A percentile compares a stretch with the other conserved stretches of the same genome.
phyloP scores from a whole-genome alignment of 257 asterid genomes.

The Gardenia jasminoides region DNA sequence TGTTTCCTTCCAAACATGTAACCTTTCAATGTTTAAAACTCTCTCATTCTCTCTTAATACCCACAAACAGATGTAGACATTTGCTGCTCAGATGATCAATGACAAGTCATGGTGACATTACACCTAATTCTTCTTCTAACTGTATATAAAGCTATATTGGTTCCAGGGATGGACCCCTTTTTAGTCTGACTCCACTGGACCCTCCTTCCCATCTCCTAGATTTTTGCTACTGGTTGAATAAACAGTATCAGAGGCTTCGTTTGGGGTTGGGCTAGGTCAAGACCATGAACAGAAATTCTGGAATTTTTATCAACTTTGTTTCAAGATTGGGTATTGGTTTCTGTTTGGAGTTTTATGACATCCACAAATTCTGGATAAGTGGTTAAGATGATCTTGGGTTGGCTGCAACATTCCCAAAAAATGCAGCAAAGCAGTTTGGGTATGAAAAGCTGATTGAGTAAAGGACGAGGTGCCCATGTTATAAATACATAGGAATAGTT shows the following conservation, averaged over 20 bases:
- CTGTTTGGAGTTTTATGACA: not conserved
- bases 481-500: no score
- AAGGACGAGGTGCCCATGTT: no score
- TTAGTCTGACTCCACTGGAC: not conserved
- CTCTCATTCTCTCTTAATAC: conserved; percentile 1
- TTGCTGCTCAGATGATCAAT: not conserved
- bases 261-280: not conserved
- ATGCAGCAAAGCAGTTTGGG: not conserved
- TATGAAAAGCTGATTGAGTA: no score
- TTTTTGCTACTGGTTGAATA: not conserved
- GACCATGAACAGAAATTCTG: not conserved
- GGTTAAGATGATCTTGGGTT: not conserved
- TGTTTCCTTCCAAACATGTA: not conserved
- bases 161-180: not conserved
- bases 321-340: no score
- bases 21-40: not conserved
- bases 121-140: conserved; percentile 11
- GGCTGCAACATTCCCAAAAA: not conserved
- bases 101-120: not conserved
- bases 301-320: not conserved
- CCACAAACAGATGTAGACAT: conserved; percentile 8
- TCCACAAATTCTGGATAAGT: not conserved
- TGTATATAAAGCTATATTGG: not conserved
- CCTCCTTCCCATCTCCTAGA: not conserved
- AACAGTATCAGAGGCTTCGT: not conserved